Evolutionary conservation across 2,329 filamentous ascomycete species (phyloP), one percentile per base, ranked within the genome.

Genomic region (Trichoderma asperellum): DNA sequence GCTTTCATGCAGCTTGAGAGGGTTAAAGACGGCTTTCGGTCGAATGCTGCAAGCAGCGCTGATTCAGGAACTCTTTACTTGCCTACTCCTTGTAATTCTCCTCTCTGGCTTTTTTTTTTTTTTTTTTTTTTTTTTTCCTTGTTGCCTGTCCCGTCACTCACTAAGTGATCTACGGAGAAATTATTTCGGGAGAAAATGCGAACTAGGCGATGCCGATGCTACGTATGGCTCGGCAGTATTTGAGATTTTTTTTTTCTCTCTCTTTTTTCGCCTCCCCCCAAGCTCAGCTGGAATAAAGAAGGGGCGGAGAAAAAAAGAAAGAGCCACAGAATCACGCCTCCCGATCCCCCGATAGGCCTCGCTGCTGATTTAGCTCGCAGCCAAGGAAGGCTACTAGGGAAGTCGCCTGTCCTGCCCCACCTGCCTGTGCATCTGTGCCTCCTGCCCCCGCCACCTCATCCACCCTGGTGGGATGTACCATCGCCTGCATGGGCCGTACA

Each of bases 351-450:
- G 65, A 68, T 62, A 57, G 65, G 65, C 40, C 65, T 61, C 57
- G 63, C 59, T 67, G 43, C 58, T 68, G 63, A 66, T 66, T 66
- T 68, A 68, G 65, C 65, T 63, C 58, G 65, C 65, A 63, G 65
- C 65, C 63, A 66, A 34, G 55, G 55, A 29, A 34, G 27, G 55
- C 55, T 57, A 57, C 47, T 49, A 49, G 47, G 47, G 52, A 40
- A 47, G 63, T 58, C 29, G 34, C 57, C 35, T 59, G 57, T 43
- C 35, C 32, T n/a, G 35, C 37, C 32, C 63, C 63, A 59, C 63
- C 37, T 47, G 27, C 55, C 55, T 63, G 57, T 29, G 21, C 57
- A 35, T 58, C 56, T 57, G 62, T 64, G 61, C 61, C 52, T 64
- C 49, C 49, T 60, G 57, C 60, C 47, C 60, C 63, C 55, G 56